phyloP scores from a whole-genome alignment of 2,329 filamentous ascomycete genomes.

The Sclerotinia spermophila region DNA sequence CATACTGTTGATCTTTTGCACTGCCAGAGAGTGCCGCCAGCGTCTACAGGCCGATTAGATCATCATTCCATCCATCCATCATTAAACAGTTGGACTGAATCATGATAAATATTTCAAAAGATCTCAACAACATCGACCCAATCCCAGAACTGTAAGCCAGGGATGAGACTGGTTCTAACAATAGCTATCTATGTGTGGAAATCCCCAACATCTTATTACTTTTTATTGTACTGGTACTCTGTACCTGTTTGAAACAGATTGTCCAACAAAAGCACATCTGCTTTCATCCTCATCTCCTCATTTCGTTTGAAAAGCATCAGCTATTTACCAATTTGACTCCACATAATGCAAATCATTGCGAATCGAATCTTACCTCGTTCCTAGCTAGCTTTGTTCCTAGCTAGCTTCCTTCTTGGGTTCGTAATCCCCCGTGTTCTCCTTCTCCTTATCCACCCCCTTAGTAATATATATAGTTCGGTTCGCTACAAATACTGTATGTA shows the following conservation, averaged over 20 bases:
- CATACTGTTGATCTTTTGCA: background rate
- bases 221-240: background rate
- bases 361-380: background rate
- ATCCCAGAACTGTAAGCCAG: background rate
- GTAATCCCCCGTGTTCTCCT: background rate
- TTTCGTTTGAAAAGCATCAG: background rate
- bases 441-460: background rate
- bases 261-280: background rate
- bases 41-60: slow-evolving; percentile 6
- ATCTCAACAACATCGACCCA: slow-evolving; percentile 2
- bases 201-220: background rate
- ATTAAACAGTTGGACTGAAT: background rate
- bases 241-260: background rate
- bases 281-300: background rate
- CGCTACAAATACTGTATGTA: background rate
- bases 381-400: background rate
- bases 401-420: background rate
- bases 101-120: background rate
- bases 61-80: background rate
- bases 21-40: slow-evolving; percentile 14
- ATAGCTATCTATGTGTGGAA: slow-evolving; percentile 1
- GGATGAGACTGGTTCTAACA: background rate
- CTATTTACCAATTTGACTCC: background rate
- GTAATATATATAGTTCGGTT: background rate
- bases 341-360: background rate